Percentiles rank a stretch among this genome's conserved stretches.
Conservation (phyloP, 768 basidiomycete species). For the Lactarius vividus region DNA sequence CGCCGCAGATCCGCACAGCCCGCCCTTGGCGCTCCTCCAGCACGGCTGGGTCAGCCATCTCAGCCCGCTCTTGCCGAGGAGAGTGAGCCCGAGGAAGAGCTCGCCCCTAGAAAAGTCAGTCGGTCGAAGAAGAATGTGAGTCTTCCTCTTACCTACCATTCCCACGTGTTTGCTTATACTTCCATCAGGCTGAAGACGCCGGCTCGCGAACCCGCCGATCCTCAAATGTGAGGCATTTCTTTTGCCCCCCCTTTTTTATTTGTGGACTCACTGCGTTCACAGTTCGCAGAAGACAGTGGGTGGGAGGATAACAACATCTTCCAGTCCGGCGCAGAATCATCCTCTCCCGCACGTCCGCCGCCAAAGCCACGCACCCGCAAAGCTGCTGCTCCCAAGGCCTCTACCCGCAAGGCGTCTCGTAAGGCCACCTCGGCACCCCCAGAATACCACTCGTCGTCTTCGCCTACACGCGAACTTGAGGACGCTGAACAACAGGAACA, state of each 20-base stretch:
- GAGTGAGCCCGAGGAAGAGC: constrained; percentile 72
- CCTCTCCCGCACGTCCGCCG: constrained; percentile 67
- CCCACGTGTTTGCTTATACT: constrained; percentile 9
- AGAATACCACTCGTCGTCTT: constrained; percentile 38
- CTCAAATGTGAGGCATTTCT: constrained; percentile 35
- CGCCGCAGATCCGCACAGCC: constrained; percentile 79
- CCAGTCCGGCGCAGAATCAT: constrained; percentile 87
- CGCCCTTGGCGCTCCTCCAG: constrained; percentile 49
- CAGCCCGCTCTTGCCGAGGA: constrained; percentile 60
- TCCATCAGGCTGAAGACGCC: constrained; percentile 45
- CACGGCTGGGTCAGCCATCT: constrained; percentile 35
- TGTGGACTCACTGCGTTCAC: constrained; percentile 10
- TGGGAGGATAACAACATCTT: constrained; percentile 93
- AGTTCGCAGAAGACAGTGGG: constrained; percentile 65
- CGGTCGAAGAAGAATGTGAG: constrained; percentile 58
- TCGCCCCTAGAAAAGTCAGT: constrained; percentile 57
- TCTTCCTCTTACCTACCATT: neutral
- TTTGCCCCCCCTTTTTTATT: neutral
- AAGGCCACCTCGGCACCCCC: constrained; percentile 75
- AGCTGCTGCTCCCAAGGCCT: constrained; percentile 44
- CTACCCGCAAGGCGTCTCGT: constrained; percentile 49
- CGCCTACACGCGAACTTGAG: constrained; percentile 21
- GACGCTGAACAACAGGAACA: constrained; percentile 6
- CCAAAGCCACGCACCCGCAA: constrained; percentile 40
- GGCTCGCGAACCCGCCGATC: constrained; percentile 53